Conservation (phyloP, 768 basidiomycete genomes). For the Piloderma croceum region DNA sequence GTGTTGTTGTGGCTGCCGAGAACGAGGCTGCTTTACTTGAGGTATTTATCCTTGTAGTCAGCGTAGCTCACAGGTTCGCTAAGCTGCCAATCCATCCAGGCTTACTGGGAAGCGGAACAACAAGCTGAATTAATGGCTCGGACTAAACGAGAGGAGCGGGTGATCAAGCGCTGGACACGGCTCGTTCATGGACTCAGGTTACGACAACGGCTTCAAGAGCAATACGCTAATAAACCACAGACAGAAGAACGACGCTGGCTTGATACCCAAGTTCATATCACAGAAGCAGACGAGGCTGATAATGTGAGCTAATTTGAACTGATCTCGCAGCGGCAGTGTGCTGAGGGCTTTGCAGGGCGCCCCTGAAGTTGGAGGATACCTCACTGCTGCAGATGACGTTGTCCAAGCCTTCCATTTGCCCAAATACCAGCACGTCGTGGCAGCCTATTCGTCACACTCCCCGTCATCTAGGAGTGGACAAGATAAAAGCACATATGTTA, state of each 20-base stretch:
- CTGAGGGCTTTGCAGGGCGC: neutral
- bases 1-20: constrained; percentile 82
- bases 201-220: constrained; percentile 71
- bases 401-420: constrained; percentile 71
- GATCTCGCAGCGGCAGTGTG: neutral
- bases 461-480: too few relatives aligned
- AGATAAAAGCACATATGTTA: too few relatives aligned
- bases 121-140: constrained; percentile 73
- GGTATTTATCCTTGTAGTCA: constrained; percentile 37
- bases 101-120: constrained; percentile 78
- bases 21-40: constrained; percentile 70
- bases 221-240: constrained; percentile 46
- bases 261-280: too few relatives aligned
- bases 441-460: too few relatives aligned
- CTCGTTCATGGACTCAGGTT: constrained; percentile 87
- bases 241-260: too few relatives aligned
- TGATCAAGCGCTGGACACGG: constrained; percentile 82
- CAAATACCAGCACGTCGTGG: constrained; percentile 37
- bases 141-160: constrained; percentile 70
- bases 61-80: neutral
- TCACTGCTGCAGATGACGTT: constrained; percentile 65
- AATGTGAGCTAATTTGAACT: too few relatives aligned
- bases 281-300: too few relatives aligned
- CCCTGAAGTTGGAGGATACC: constrained; percentile 46
- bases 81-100: constrained; percentile 39